Percentiles rank a stretch among this genome's conserved stretches.
phyloP scores from a whole-genome alignment of 352 stramenopile species.

The Phytophthora pistaciae region DNA sequence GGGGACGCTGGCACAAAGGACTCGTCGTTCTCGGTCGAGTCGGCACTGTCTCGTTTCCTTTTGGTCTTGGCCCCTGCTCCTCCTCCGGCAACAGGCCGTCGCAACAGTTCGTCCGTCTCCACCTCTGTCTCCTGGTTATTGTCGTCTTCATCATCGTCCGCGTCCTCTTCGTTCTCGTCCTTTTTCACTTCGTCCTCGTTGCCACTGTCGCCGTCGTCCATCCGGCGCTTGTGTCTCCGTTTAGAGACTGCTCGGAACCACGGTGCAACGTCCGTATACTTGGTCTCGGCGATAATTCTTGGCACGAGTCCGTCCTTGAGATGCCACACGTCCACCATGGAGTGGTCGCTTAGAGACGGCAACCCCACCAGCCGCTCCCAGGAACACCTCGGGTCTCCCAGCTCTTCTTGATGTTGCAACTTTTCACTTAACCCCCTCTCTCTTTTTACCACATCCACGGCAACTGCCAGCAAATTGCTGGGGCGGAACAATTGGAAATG shows the following conservation, averaged over 20 bases:
- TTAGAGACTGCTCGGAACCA: slow-evolving; percentile 61
- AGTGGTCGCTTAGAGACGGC: slow-evolving; percentile 58
- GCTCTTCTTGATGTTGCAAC: slow-evolving; percentile 28
- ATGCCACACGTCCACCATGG: slow-evolving; percentile 85
- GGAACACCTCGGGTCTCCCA: slow-evolving; percentile 48
- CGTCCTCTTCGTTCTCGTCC: slow-evolving; percentile 67
- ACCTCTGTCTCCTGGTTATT: slow-evolving; percentile 52
- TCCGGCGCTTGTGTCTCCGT: slow-evolving; percentile 46
- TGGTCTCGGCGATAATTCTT: slow-evolving; percentile 69
- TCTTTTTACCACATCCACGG: slow-evolving; percentile 53
- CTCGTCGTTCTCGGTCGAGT: slow-evolving; percentile 67
- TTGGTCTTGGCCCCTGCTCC: slow-evolving; percentile 45
- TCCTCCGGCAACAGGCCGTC: slow-evolving; percentile 24
- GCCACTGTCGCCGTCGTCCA: slow-evolving; percentile 46
- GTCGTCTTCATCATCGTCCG: slow-evolving; percentile 67
- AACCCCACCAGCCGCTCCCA: slow-evolving; percentile 75
- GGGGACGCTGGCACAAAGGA: slow-evolving; percentile 67
- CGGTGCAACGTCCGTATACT: slow-evolving; percentile 67
- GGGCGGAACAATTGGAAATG: slow-evolving; percentile 58
- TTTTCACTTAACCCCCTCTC: slow-evolving; percentile 18
- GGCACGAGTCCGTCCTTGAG: slow-evolving; percentile 56
- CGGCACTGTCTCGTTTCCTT: slow-evolving; percentile 53
- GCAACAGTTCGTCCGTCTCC: slow-evolving; percentile 52
- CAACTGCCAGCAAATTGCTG: slow-evolving; percentile 56
- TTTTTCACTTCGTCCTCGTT: slow-evolving; percentile 64